Base-by-base conservation (phyloP, 768 basidiomycete genomes). In the Chlorophyllum brunneum region DNA sequence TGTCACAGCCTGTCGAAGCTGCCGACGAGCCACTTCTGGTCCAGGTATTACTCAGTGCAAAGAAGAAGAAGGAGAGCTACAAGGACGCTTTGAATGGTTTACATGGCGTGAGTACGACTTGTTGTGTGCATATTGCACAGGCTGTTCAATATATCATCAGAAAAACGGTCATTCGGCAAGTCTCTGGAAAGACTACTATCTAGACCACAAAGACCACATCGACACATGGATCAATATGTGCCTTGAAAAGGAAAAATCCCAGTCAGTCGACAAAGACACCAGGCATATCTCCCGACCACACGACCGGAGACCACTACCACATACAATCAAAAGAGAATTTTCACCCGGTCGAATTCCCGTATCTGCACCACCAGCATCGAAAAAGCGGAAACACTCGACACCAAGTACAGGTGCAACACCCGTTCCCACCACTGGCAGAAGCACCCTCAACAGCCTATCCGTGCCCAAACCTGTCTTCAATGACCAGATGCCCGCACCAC, bases 161-260 rank as follows among this genome's bases (percentile, higher is more conserved):
- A 74, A 62, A 63, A 75, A 75, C 52, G 72, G 71, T 4, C 77
- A 80, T 61, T 73, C 76, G 15, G 77, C 85, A 31, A 82, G 74
- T 62, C 66, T 85, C 20, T 90, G 87, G 87, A 89, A 88, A 61
- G 88, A 90, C 59, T 88, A 88, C 61, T 90, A 85, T 58, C 73
- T 90, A 13, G 85, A 88, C 51, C 76, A 88, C 59, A 81, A 79
- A 53, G 72, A 76, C 46, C 78, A 80, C 36, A 68, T 89, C 30
- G 82, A 88, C 59, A 66, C 67, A 24, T 69, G 67, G 64, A 70
- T 76, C 55, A 63, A 65, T 15, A 63, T 65, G 59, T 72, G 65
- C 51, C 54, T 72, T 20, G 57, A 65, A 41, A 65, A 67, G 47
- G 63, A 62, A 44, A 61, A 64, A 31, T 41, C 49, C 4, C 44